Evolutionary conservation across 805 yeast genomes (phyloP), one percentile per base, ranked within the genome.

Genomic region (Tetrapisispora phaffii): DNA sequence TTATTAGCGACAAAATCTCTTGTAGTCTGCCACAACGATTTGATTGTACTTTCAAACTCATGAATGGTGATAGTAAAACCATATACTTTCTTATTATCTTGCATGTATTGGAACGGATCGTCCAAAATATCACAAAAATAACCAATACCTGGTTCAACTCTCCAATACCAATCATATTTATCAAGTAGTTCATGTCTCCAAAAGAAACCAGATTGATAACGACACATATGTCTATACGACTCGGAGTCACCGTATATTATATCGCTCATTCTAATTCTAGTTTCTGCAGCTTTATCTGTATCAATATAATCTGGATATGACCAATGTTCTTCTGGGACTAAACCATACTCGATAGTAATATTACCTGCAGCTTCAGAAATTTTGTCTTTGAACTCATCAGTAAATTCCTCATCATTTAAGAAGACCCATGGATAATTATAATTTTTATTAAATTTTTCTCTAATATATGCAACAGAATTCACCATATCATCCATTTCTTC

Each of bases 371-470:
- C 67, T 2, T 71, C 61, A 0, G 72, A 46, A 12, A 86, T 74
- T 34, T 69, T 65, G 3, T 57, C 57, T 58, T 77, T 81, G 67
- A 89, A 88, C 46, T 82, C 85, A 1, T 80, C 82, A 29, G 73
- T 69, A 63, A 87, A 89, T 20, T 75, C 80, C 46, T 75, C 80
- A 60, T 90, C 90, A 66, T 89, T 89, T 53, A 90, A 68, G 64
- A 89, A 89, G 15, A 88, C 89, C 96, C 96, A 89, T 60, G 87
- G 95, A 62, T 89, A 89, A 52, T 84, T 77, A 66, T 59, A 88
- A 50, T 79, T 70, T 41, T 66, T 62, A 68, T 90, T 88, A 69
- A 88, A 88, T 45, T 89, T 74, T 62, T 82, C 86, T 69, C 86
- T 95, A 33, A 85, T 75, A 47, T 74, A 71, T 46, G 81, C 72